A percentile compares a stretch with the other conserved stretches of the same genome.
phyloP scores from a whole-genome alignment of 768 basidiomycete genomes.

The Basidioascus undulatus region DNA sequence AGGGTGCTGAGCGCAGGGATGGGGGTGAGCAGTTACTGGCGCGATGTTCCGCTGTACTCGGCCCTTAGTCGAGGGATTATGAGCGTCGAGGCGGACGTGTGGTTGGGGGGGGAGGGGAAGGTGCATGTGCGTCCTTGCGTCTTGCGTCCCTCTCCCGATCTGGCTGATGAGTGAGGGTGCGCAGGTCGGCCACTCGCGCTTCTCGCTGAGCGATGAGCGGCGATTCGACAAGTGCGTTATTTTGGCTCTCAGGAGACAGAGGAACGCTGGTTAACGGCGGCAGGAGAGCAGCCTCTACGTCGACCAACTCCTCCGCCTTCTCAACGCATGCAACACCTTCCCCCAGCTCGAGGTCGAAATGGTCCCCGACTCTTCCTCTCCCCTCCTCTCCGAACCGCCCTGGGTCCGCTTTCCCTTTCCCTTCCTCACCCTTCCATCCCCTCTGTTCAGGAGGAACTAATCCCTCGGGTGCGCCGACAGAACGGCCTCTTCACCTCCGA shows the following conservation, averaged over 20 bases:
- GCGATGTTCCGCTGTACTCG: slow-evolving; percentile 27
- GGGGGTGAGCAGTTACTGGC: too few relatives aligned
- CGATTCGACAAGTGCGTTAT: slow-evolving; percentile 28
- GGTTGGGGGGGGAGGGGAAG: slow-evolving; percentile 24
- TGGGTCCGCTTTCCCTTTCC: slow-evolving; percentile 21
- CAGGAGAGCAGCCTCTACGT: too few relatives aligned
- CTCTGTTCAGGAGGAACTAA: background rate
- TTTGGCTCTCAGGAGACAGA: too few relatives aligned
- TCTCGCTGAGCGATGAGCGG: slow-evolving; percentile 23
- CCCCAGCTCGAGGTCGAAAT: slow-evolving; percentile 26
- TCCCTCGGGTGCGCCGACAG: background rate
- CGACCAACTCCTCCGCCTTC: too few relatives aligned
- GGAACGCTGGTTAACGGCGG: too few relatives aligned
- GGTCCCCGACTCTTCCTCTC: slow-evolving; percentile 18
- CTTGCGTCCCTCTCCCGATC: background rate
- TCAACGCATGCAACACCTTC: too few relatives aligned
- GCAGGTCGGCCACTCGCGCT: slow-evolving; percentile 27
- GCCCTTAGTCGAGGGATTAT: slow-evolving; percentile 28
- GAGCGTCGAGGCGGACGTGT: slow-evolving; percentile 34
- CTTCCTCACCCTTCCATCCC: slow-evolving; percentile 4
- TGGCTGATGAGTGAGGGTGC: too few relatives aligned
- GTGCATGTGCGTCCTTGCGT: slow-evolving; percentile 21
- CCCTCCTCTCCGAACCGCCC: too few relatives aligned
- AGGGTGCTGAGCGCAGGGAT: too few relatives aligned
- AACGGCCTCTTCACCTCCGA: slow-evolving; percentile 32